Evolutionary conservation across 1,284 basidiomycete genomes (phyloP), one percentile per base, ranked within the genome.

Genomic region (Cutaneotrichosporon sp.): DNA sequence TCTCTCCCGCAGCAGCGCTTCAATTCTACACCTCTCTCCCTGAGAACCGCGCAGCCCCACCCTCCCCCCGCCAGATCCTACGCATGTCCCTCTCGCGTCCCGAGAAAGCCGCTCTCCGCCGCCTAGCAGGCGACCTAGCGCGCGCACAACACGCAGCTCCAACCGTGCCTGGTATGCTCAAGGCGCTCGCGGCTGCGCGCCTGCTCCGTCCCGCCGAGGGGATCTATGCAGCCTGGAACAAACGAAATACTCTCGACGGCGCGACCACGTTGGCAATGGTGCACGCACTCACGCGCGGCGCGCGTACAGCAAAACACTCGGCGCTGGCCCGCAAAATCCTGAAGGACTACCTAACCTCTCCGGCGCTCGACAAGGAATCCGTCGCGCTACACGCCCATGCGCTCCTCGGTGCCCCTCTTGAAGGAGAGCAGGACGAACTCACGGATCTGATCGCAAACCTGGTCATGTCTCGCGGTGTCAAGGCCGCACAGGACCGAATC

Each of bases 21-120:
- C n/a, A 56, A 21, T 68, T 68, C 52, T 68, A 65, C 59, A 42
- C 52, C 32, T 10, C 38, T 1, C 61, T 65, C 13, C 59, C 66
- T 2, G 51, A 32, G 47, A 16, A 47, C 21, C 51, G 64, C 3
- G 52, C 59, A 14, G 60, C 22, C 3, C 57, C 60, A 2, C 62
- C 62, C 4, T n/a, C 13, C 8, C 60, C 64, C 8, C 40, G 47
- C 21, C 59, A 65, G 18, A 42, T 65, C 46, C 49, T 61, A 13
- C 62, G 66, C 5, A 56, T 68, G 2, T 60, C 66, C 8, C 53
- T 67, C 14, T 56, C 59, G 4, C 32, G n/a, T 4, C 64, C 66
- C 0, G 50, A 59, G 1, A 61, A 59, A 5, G 18, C 40, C 0
- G 30, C 62, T 4, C 40, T 65, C 18, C 38, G 46, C 22, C 59